phyloP scores from a whole-genome alignment of 2,329 filamentous ascomycete genomes.

The Apiospora malaysiana region DNA sequence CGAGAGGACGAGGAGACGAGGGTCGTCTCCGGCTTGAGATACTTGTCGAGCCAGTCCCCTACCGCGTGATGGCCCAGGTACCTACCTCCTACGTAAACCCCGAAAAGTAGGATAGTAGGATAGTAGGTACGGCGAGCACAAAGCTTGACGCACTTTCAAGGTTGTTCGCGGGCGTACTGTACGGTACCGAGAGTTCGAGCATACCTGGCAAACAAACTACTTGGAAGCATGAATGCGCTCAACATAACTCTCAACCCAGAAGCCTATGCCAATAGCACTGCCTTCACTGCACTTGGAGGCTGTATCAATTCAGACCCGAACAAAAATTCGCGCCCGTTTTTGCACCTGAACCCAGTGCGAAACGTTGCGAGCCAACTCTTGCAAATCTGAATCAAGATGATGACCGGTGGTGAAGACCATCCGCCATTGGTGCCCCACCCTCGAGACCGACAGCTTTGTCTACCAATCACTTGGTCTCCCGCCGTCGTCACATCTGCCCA shows the following conservation, averaged over 20 bases:
- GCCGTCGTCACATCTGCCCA: slow-evolving; percentile 22
- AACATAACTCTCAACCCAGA: slow-evolving; percentile 9
- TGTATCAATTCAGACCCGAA: slow-evolving; percentile 1
- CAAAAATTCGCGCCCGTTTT: slow-evolving; percentile 7
- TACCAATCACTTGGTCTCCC: slow-evolving; percentile 22
- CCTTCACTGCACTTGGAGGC: background rate
- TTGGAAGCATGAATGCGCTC: slow-evolving; percentile 20
- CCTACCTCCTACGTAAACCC: too few relatives aligned
- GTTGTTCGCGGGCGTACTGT: slow-evolving; percentile 18
- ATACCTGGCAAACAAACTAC: slow-evolving; percentile 10
- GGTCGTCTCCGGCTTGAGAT: slow-evolving; percentile 18
- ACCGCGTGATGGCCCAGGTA: slow-evolving; percentile 20
- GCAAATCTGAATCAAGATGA: slow-evolving; percentile 26
- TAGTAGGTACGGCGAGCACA: slow-evolving; percentile 14
- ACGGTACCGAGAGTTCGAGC: slow-evolving; percentile 10
- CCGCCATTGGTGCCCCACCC: slow-evolving; percentile 17
- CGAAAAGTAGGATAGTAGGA: slow-evolving; percentile 3
- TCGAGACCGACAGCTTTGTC: slow-evolving; percentile 21
- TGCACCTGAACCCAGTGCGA: slow-evolving; percentile 20
- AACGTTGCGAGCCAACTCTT: slow-evolving; percentile 20
- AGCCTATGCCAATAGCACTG: background rate
- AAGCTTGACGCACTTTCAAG: slow-evolving; percentile 18
- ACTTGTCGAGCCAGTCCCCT: slow-evolving; percentile 22
- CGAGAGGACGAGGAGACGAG: too few relatives aligned
- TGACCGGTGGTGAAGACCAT: slow-evolving; percentile 7